Evolutionary conservation across 2,329 filamentous ascomycete genomes (phyloP), one percentile per base, ranked within the genome.

Genomic region (Hymenoscyphus occultus): DNA sequence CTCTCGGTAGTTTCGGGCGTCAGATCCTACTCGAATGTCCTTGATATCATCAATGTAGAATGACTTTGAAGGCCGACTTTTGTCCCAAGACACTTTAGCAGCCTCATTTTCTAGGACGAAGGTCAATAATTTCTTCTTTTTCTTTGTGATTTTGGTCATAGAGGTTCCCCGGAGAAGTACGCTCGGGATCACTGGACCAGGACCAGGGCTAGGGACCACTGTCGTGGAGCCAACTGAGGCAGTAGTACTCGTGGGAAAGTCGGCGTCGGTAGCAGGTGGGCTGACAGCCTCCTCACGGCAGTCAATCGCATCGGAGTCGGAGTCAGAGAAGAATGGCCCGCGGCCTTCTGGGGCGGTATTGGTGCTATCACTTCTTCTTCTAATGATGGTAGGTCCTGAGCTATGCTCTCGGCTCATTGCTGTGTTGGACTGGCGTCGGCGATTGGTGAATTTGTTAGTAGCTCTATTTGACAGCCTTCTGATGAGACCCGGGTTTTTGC

Each of bases 31-130:
- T 68, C 93, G 88, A 59, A 98, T 93, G 74, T 97, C 93, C 73
- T 91, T 90, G 73, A 99, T 94, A 76, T 98, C 93, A 73, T 99
- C 95, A 68, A 99, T 91, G 76, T 96, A 96, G 69, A 99, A 90
- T 62, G 87, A 88, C 76, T 97, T 98, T 31, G 87, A 86, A 0
- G 90, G 88, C 42, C 91, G 88, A 9, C 84, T 86, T 58, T 87
- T 85, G 76, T 96, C 91, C 94, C 94, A 98, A 32, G 85, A 90
- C 31, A 99, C 91, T 77, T 93, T 95, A 67, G 91, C 93, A 1
- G 90, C 86, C 73, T 94, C 90, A 31, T 90, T 84, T 72, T 98
- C 92, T 31, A 98, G 86, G 61, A 89, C 86, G 40, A 89, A 81
- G 35, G 80, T 80, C 71, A 97, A 87, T 32, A 84, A 85, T 75